Evolutionary conservation across 2,329 filamentous ascomycete genomes (phyloP).

Genomic region (Beauveria sp.): DNA sequence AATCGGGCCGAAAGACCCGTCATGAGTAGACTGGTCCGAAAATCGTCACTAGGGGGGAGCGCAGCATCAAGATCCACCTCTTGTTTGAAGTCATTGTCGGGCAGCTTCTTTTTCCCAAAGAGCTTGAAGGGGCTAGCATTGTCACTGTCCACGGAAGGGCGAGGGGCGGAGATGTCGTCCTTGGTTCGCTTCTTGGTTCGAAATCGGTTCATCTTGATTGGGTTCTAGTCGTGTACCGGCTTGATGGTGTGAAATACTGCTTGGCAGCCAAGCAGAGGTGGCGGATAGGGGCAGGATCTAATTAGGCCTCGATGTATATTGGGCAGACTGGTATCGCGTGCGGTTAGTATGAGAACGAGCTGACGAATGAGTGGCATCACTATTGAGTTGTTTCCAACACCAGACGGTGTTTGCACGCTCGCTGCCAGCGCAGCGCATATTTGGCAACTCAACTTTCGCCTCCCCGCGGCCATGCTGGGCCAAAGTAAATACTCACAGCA

Average conservation of each 20-base stretch:
- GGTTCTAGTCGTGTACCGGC: neutral
- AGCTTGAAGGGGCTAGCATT: conserved; percentile 44
- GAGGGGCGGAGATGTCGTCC: conserved; percentile 41
- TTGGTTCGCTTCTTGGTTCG: conserved; percentile 63
- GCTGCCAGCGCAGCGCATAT: neutral
- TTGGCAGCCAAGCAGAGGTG: neutral
- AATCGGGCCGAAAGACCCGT: conserved; percentile 90
- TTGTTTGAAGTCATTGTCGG: conserved; percentile 50
- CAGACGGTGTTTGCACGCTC: too few species aligned
- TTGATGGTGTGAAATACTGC: neutral
- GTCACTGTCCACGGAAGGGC: conserved; percentile 49
- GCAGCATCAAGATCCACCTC: conserved; percentile 67
- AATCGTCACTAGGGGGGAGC: conserved; percentile 78
- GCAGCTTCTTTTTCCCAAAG: conserved; percentile 50
- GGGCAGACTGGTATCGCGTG: neutral
- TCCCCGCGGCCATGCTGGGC: neutral
- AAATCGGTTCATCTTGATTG: conserved; percentile 64
- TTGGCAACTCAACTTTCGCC: neutral
- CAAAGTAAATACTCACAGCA: neutral
- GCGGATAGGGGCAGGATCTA: neutral
- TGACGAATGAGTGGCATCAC: neutral
- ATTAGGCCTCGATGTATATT: neutral
- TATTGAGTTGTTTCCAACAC: neutral
- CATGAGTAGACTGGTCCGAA: conserved; percentile 93
- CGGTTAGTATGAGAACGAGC: neutral